Conservation (phyloP, 2,329 filamentous ascomycete species). For the Cyclaneusma minus region DNA sequence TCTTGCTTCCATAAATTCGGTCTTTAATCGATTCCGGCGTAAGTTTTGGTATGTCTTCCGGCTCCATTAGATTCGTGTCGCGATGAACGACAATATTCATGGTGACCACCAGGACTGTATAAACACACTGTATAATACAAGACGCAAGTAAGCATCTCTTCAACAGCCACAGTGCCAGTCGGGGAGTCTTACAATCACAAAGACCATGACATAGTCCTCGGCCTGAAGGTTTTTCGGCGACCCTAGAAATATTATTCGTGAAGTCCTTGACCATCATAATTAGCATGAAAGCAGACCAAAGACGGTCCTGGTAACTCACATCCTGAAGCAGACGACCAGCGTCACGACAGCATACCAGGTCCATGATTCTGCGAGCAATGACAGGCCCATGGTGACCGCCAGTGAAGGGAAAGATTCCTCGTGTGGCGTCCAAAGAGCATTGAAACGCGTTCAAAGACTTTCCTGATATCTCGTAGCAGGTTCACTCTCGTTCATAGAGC, state of each 20-base stretch:
- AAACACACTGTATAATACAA: conserved; percentile 21
- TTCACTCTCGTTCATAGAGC: no score
- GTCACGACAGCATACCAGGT: conserved; percentile 27
- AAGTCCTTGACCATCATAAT: conserved; percentile 15
- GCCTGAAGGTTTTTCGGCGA: conserved; percentile 32
- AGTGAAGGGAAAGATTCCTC: no score
- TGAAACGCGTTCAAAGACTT: no score
- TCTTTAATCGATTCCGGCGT: conserved; percentile 22
- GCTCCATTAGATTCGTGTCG: conserved; percentile 43
- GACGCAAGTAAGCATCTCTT: background rate
- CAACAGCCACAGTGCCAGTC: background rate
- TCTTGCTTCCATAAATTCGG: conserved; percentile 35
- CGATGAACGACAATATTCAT: conserved; percentile 39
- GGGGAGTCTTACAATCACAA: conserved; percentile 29
- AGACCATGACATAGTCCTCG: conserved; percentile 40
- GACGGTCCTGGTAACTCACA: conserved; percentile 18
- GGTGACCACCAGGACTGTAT: conserved; percentile 36
- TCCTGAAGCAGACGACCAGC: conserved; percentile 22
- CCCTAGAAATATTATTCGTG: conserved; percentile 24
- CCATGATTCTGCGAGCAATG: conserved; percentile 23
- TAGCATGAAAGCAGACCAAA: background rate
- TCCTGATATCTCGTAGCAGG: no score
- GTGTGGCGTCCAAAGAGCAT: no score
- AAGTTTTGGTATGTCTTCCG: conserved; percentile 25
- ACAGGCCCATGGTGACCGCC: no score